phyloP scores from a whole-genome alignment of 2,329 filamentous ascomycete genomes.

The Xylariomycetidae sp. region DNA sequence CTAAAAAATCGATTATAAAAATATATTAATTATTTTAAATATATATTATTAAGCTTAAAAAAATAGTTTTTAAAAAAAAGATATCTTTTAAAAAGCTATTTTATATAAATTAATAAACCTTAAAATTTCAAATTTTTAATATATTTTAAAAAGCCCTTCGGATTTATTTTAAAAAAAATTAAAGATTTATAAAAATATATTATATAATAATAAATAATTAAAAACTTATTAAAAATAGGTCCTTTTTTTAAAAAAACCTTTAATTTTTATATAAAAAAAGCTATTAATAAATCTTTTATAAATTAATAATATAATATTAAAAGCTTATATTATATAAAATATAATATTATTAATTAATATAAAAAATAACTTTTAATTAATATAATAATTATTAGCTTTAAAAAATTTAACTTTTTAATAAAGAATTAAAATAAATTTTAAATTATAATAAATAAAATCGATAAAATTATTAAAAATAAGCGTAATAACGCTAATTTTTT shows the following conservation, averaged over 20 bases:
- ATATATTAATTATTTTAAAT: not conserved
- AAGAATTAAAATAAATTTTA: not conserved
- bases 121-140: not conserved
- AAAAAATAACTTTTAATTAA: no score
- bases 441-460: not conserved
- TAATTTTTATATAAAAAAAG: not conserved
- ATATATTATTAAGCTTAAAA: not conserved
- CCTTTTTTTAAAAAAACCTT: no score
- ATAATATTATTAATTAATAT: not conserved
- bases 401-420: constrained; percentile 1
- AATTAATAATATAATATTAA: constrained; percentile 1
- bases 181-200: not conserved
- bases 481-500: not conserved
- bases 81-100: not conserved
- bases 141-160: constrained; percentile 3
- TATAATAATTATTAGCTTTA: not conserved
- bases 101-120: not conserved
- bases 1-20: not conserved
- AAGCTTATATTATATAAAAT: not conserved
- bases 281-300: not conserved
- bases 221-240: not conserved
- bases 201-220: not conserved
- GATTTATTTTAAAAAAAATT: not conserved
- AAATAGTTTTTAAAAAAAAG: not conserved
- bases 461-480: not conserved